These are phyloP conservation scores for Anisodus acutangulus DNA, from an alignment of 257 asterid genomes.

Conservation along the genomic window DNA sequence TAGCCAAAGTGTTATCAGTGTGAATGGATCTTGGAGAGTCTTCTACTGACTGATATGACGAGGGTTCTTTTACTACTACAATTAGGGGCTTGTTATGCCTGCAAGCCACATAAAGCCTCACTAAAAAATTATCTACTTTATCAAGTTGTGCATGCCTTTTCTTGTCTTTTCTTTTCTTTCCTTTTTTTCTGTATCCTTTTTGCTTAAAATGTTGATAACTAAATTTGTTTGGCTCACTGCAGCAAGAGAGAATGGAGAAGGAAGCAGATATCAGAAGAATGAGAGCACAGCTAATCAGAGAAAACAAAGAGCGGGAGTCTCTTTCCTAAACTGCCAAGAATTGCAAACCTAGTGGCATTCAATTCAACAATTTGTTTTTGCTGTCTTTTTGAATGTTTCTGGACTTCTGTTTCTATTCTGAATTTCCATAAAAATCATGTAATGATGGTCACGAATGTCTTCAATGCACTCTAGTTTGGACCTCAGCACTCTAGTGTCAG, in stretches of 20 bases:
- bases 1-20: neutral
- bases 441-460: constrained; percentile 32
- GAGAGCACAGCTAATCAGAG: constrained; percentile 58
- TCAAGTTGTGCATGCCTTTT: neutral
- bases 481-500: constrained; percentile 27
- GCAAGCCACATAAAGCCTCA: neutral
- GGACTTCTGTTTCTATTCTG: constrained; percentile 33
- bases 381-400: constrained; percentile 24
- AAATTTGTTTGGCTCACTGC: constrained; percentile 32
- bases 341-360: constrained; percentile 20
- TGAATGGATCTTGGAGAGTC: neutral
- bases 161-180: neutral
- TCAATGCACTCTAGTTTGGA: constrained; percentile 35
- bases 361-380: constrained; percentile 28
- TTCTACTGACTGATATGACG: neutral
- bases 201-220: constrained; percentile 20
- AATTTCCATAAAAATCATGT: constrained; percentile 32
- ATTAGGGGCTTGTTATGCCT: neutral
- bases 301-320: constrained; percentile 56
- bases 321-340: constrained; percentile 50
- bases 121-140: neutral
- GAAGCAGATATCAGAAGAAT: constrained; percentile 66
- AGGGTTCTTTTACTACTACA: neutral
- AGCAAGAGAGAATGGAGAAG: constrained; percentile 70
- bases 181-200: neutral